Conservation (phyloP, 2,329 filamentous ascomycete genomes). For the Penicillium freii region DNA sequence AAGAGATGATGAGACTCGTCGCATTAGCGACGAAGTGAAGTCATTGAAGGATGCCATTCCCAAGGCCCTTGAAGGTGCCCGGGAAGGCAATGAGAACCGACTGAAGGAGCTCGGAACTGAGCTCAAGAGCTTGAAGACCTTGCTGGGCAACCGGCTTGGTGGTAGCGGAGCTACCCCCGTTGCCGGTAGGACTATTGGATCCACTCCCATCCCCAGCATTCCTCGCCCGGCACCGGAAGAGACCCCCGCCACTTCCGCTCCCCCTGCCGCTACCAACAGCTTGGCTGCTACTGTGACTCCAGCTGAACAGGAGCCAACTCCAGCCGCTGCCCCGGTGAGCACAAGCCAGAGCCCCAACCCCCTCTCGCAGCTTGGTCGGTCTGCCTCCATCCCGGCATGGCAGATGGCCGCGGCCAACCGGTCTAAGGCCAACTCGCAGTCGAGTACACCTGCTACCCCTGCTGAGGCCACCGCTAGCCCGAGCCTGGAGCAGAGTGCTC, state of each 20-base stretch:
- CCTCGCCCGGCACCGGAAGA: conserved; percentile 25
- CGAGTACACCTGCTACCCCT: conserved; percentile 23
- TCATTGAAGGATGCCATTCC: conserved; percentile 81
- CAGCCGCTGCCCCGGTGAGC: conserved; percentile 22
- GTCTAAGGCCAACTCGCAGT: conserved; percentile 35
- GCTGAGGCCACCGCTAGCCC: conserved; percentile 22
- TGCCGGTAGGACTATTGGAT: conserved; percentile 32
- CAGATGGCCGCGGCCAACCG: conserved; percentile 69
- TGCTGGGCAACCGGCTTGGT: conserved; percentile 66
- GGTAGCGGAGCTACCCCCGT: conserved; percentile 34
- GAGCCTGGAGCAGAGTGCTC: conserved; percentile 30
- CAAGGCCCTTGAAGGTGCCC: conserved; percentile 82
- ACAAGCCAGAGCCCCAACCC: conserved; percentile 45
- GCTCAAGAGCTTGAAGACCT: conserved; percentile 85
- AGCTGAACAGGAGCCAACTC: conserved; percentile 28
- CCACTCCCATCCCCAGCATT: conserved; percentile 23
- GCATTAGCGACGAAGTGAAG: conserved; percentile 82
- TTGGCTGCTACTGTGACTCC: conserved; percentile 31
- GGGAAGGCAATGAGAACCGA: conserved; percentile 75
- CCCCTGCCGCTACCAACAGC: conserved; percentile 24
- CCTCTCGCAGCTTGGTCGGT: conserved; percentile 50
- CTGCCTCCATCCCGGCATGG: conserved; percentile 74
- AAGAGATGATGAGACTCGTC: conserved; percentile 82
- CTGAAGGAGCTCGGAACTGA: conserved; percentile 83
- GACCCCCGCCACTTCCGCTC: conserved; percentile 19